phyloP scores from a whole-genome alignment of 371 early-diverging fungal genomes.

The Dichotomocladium elegans region DNA sequence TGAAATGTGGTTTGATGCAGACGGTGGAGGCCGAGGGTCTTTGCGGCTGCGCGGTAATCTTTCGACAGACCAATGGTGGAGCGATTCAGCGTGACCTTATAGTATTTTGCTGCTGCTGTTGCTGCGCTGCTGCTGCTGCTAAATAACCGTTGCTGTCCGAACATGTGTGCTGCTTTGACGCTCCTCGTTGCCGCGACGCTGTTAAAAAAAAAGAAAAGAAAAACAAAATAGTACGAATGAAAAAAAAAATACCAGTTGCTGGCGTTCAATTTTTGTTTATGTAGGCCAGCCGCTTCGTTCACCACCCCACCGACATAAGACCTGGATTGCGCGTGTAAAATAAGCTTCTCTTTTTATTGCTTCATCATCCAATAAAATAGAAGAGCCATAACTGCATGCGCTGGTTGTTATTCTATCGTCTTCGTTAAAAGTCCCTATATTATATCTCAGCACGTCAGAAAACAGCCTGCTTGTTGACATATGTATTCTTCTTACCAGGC shows the following conservation, averaged over 20 bases:
- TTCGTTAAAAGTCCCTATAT: background rate
- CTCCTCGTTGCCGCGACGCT: background rate
- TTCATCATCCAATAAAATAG: too few relatives aligned
- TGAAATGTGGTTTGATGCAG: slow-evolving; percentile 59
- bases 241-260: background rate
- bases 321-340: too few relatives aligned
- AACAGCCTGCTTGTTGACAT: too few relatives aligned
- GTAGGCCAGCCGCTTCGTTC: too few relatives aligned
- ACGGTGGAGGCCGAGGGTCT: slow-evolving; percentile 53
- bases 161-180: background rate
- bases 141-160: slow-evolving; percentile 25
- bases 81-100: slow-evolving; percentile 56
- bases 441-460: too few relatives aligned
- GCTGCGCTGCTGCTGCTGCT: slow-evolving; percentile 23
- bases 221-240: background rate
- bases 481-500: slow-evolving; percentile 8
- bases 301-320: too few relatives aligned
- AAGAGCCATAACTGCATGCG: background rate
- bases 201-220: background rate
- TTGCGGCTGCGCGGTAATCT: slow-evolving; percentile 50
- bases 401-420: background rate
- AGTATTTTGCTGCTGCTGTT: slow-evolving; percentile 38
- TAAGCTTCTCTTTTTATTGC: too few relatives aligned
- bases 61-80: slow-evolving; percentile 58
- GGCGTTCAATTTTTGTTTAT: too few relatives aligned